Evolutionary conservation across 164 flowering plant genomes (phyloP), one percentile per base, ranked within the genome.

Genomic region (Echeveria elegans): DNA sequence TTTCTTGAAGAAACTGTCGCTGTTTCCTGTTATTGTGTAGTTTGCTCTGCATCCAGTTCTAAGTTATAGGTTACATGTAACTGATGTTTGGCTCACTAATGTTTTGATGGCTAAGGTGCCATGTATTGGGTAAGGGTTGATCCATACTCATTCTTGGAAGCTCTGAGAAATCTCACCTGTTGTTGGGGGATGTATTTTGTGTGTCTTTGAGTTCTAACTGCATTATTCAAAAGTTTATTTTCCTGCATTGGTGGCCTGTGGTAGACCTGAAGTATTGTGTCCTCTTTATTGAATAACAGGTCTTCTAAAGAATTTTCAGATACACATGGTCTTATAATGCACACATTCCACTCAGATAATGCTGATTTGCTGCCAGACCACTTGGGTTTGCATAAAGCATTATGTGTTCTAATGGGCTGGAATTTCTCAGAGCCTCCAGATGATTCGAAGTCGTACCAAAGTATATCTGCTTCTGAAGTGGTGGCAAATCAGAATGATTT

Each of bases 351-450:
- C 81, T 79, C 86, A 62, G 87, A 86, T 59, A 80, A 65, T 72
- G 77, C 83, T 66, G 90, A 82, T 66, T 74, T 73, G 74, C 83
- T 72, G 67, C 81, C 79, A 73, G 92, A 89, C 73, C 99, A 94
- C 77, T 80, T 91, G 79, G 99, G 93, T 70, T 85, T 94, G 16
- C 99, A 94, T 76, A 91, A 87, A 80, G 96, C 97, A 69, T 76
- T 91, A 47, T 94, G 97, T 81, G 83, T 86, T 69, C 75, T 91
- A 36, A 88, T 86, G 99, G 96, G 99, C 36, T 94, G 99, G 99
- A 86, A 85, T 77, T 83, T 75, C 72, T 68, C 71, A 31, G 85
- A 63, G 78, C 82, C 81, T 71, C 97, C 97, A 56, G 96, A 94
- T 68, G 80, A 82, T 75, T 85, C 92, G 26, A 94, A 79, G 82